Conservation (phyloP, 176 grass and related monocot species). For the Cymbopogon citratus region DNA sequence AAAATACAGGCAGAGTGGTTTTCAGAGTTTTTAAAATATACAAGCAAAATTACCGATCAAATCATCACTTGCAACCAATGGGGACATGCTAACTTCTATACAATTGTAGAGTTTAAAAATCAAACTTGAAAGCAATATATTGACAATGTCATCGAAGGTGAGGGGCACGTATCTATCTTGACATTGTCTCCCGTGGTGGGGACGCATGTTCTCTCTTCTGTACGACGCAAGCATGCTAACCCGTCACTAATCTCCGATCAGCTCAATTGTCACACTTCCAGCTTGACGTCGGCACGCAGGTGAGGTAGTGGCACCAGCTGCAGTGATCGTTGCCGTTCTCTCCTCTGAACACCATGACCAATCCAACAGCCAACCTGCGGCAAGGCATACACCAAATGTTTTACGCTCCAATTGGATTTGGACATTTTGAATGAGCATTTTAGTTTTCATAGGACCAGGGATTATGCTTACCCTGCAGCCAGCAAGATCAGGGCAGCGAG, state of each 20-base stretch:
- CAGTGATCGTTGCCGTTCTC: constrained; percentile 71
- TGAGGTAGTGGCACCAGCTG: constrained; percentile 81
- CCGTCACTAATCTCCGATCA: neutral
- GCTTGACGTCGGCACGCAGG: constrained; percentile 61
- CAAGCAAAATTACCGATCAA: neutral
- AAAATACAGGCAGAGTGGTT: neutral
- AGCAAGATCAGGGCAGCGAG: constrained; percentile 34
- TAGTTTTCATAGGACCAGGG: neutral
- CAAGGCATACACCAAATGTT: neutral
- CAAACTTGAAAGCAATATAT: constrained; percentile 5
- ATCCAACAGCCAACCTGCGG: constrained; percentile 47
- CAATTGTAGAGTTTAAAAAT: neutral
- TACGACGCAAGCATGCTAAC: neutral
- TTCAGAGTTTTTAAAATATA: neutral
- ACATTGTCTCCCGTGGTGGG: constrained; percentile 2
- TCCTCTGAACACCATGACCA: constrained; percentile 54
- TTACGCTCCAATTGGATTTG: neutral
- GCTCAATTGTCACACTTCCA: constrained; percentile 69
- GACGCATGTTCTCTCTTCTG: constrained; percentile 16
- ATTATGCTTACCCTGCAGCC: constrained; percentile 50
- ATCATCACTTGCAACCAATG: neutral
- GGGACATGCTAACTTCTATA: neutral
- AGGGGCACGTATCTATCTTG: constrained; percentile 6
- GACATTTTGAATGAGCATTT: neutral
- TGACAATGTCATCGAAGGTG: constrained; percentile 16